phyloP scores from a whole-genome alignment of 1,139 yeast species.

The Debaryomyces psychrophilus region DNA sequence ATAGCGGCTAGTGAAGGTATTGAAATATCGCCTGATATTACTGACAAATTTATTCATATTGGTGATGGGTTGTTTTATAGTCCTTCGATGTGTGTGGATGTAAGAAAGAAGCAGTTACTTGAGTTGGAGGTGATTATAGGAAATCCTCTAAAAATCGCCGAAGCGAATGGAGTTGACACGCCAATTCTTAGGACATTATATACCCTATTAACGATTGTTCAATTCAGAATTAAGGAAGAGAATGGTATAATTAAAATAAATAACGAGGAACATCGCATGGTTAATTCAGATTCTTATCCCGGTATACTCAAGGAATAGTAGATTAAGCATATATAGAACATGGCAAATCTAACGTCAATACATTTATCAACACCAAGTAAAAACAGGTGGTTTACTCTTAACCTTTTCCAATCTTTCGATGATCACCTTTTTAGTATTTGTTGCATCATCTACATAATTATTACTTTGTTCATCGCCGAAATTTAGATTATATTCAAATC shows the following conservation, averaged over 20 bases:
- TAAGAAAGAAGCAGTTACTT: slow-evolving; percentile 67
- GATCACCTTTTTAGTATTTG: slow-evolving; percentile 48
- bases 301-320: background rate
- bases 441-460: slow-evolving; percentile 21
- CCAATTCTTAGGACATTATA: slow-evolving; percentile 64
- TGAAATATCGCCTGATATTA: slow-evolving; percentile 45
- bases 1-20: slow-evolving; percentile 70
- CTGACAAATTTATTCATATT: slow-evolving; percentile 54
- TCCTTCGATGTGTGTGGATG: slow-evolving; percentile 78
- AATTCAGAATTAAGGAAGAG: slow-evolving; percentile 59
- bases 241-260: slow-evolving; percentile 45
- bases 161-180: slow-evolving; percentile 53
- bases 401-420: slow-evolving; percentile 66
- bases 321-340: background rate
- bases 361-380: slow-evolving; percentile 61
- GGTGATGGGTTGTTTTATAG: slow-evolving; percentile 68
- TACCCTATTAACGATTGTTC: slow-evolving; percentile 58
- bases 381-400: slow-evolving; percentile 61
- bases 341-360: background rate
- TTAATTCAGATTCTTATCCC: slow-evolving; percentile 35
- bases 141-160: slow-evolving; percentile 66
- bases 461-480: slow-evolving; percentile 9
- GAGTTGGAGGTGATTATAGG: slow-evolving; percentile 76
- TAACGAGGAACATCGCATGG: slow-evolving; percentile 29
- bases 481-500: slow-evolving; percentile 25